Conservation (phyloP, 257 asterid species). For the Avicennia marina region DNA sequence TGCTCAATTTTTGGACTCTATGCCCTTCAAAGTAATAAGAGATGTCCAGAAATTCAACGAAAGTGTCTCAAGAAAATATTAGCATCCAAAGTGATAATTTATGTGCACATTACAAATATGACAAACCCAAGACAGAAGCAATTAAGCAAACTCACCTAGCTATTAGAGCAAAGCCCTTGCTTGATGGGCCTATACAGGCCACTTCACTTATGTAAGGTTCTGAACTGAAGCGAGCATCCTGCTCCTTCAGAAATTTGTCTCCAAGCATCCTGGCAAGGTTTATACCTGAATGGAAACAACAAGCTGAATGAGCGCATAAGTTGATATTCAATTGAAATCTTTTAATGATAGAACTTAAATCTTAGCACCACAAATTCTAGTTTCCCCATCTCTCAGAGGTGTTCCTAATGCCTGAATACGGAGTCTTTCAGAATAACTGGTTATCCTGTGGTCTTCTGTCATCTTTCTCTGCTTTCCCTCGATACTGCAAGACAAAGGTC, state of each 20-base stretch:
- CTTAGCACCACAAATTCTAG: constrained; percentile 78
- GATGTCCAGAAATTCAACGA: no score
- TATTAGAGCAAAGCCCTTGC: constrained; percentile 58
- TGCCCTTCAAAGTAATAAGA: no score
- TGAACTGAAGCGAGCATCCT: constrained; percentile 80
- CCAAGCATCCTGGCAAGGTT: constrained; percentile 98
- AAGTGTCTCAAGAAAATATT: no score
- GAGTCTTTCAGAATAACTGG: constrained; percentile 70
- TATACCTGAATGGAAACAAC: constrained; percentile 48
- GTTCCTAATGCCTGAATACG: constrained; percentile 74
- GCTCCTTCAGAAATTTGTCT: constrained; percentile 92
- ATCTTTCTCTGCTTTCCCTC: constrained; percentile 83
- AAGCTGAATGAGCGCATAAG: constrained; percentile 2
- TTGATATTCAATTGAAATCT: constrained; percentile 11
- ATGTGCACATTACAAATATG: no score
- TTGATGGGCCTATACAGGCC: constrained; percentile 42
- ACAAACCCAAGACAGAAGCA: no score
- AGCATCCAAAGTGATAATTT: no score
- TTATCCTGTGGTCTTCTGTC: constrained; percentile 93
- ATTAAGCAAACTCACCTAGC: constrained; percentile 60
- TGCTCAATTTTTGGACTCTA: no score
- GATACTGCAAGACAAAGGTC: constrained; percentile 44
- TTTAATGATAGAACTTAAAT: constrained; percentile 3
- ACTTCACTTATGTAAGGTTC: constrained; percentile 87
- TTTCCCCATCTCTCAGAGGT: constrained; percentile 90